These are phyloP conservation scores for Ogataea zsoltii DNA, from an alignment of 805 yeast genomes.

Conservation along the genomic window DNA sequence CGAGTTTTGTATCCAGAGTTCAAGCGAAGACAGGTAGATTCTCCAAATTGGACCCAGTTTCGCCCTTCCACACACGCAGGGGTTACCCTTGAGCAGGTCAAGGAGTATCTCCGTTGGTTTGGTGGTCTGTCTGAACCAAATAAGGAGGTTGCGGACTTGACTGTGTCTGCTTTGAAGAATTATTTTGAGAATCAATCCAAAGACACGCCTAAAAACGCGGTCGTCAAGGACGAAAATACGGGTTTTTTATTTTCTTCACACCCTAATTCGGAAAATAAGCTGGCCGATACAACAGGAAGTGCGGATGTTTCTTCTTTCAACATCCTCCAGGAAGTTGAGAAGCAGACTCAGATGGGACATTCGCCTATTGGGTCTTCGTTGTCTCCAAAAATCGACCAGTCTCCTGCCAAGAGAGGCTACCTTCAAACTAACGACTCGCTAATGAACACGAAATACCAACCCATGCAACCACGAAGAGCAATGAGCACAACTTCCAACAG, in stretches of 20 bases:
- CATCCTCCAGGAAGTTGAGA: too few species aligned
- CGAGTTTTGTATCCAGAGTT: conserved; percentile 19
- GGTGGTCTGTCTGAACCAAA: conserved; percentile 14
- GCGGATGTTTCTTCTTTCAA: too few species aligned
- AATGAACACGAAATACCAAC: conserved; percentile 3
- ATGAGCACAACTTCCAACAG: conserved; percentile 13
- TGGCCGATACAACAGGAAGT: too few species aligned
- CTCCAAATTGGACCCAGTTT: conserved; percentile 20
- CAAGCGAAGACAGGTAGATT: conserved; percentile 21
- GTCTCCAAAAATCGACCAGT: background rate
- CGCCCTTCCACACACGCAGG: conserved; percentile 15
- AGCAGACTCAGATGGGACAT: background rate
- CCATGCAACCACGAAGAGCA: conserved; percentile 9
- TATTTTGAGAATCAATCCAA: conserved; percentile 11
- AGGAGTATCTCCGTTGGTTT: conserved; percentile 22
- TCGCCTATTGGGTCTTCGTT: background rate
- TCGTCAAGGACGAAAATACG: background rate
- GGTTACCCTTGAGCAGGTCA: conserved; percentile 17
- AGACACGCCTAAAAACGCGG: background rate
- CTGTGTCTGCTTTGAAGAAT: conserved; percentile 10
- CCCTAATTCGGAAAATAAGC: background rate
- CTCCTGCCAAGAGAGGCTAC: conserved; percentile 1
- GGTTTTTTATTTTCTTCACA: too few species aligned
- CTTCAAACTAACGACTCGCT: conserved; percentile 5
- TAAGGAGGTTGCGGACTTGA: conserved; percentile 10